phyloP scores from a whole-genome alignment of 345 rosid genomes.

The Mallotus nudiflorus region DNA sequence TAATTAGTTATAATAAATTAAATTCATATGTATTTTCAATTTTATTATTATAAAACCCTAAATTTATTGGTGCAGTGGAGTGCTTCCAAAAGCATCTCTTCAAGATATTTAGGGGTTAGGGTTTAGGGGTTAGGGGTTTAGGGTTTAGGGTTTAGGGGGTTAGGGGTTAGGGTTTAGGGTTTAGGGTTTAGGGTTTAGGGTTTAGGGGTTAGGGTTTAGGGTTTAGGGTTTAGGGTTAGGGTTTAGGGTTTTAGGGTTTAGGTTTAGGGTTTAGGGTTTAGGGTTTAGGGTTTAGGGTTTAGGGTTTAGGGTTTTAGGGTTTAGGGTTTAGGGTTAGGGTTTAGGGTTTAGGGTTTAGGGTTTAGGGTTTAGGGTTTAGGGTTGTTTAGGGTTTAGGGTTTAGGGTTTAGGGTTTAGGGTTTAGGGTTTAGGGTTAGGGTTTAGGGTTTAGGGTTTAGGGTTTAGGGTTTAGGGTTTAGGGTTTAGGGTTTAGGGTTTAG shows the following conservation, averaged over 20 bases:
- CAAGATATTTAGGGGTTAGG: slow-evolving; percentile 33
- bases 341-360: slow-evolving; percentile 30
- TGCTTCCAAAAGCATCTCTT: too few relatives aligned
- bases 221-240: slow-evolving; percentile 29
- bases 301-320: slow-evolving; percentile 25
- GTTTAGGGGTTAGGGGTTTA: slow-evolving; percentile 33
- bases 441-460: slow-evolving; percentile 24
- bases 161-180: slow-evolving; percentile 26
- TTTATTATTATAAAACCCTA: too few relatives aligned
- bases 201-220: slow-evolving; percentile 35
- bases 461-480: slow-evolving; percentile 14
- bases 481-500: slow-evolving; percentile 17
- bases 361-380: too few relatives aligned
- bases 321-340: slow-evolving; percentile 23
- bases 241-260: slow-evolving; percentile 26
- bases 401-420: slow-evolving; percentile 30
- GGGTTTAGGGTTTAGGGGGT: slow-evolving; percentile 28
- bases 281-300: slow-evolving; percentile 22
- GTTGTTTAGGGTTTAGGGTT: slow-evolving; percentile 26
- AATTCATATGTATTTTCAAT: too few relatives aligned
- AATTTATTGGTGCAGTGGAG: too few relatives aligned
- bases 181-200: slow-evolving; percentile 31
- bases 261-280: slow-evolving; percentile 31
- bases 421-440: slow-evolving; percentile 19
- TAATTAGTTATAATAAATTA: too few relatives aligned